Evolutionary conservation across 768 basidiomycete species (phyloP).

Genomic region (Dioszegia crocea): DNA sequence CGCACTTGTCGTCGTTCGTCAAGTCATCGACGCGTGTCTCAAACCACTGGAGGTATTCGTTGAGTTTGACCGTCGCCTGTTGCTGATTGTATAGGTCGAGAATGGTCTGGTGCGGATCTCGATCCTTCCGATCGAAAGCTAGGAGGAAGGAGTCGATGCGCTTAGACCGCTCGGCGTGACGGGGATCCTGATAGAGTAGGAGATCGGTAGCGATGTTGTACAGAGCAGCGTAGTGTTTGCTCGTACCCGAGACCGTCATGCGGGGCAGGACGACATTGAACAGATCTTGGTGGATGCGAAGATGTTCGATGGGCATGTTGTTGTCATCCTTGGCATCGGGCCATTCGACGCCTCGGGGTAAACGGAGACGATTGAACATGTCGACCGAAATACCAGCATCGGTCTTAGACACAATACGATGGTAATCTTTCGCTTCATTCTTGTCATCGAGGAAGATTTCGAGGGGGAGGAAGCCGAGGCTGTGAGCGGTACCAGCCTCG

Average conservation of each 20-base stretch:
- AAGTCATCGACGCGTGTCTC: constrained; percentile 49
- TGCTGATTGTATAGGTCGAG: constrained; percentile 57
- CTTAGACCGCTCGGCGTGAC: constrained; percentile 71
- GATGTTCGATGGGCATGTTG: constrained; percentile 53
- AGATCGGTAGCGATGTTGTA: constrained; percentile 82
- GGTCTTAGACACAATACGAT: constrained; percentile 84
- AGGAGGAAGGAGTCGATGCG: constrained; percentile 76
- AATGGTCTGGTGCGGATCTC: constrained; percentile 26
- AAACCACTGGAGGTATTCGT: constrained; percentile 51
- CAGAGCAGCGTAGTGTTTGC: constrained; percentile 75
- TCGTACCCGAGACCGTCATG: constrained; percentile 78
- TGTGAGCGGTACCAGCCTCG: constrained; percentile 10
- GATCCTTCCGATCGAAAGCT: constrained; percentile 62
- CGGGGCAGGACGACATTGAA: constrained; percentile 75
- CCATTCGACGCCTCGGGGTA: constrained; percentile 54
- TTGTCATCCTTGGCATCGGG: constrained; percentile 37
- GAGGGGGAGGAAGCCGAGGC: constrained; percentile 62
- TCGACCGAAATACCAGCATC: constrained; percentile 81
- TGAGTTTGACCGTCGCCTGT: constrained; percentile 59
- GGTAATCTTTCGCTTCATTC: constrained; percentile 75
- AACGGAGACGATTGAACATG: constrained; percentile 85
- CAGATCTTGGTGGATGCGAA: constrained; percentile 76
- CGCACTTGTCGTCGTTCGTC: constrained; percentile 52
- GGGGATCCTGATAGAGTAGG: constrained; percentile 82
- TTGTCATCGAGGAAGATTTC: constrained; percentile 83